Base-by-base conservation (phyloP, 768 basidiomycete genomes). In the Nidula microcarpa region DNA sequence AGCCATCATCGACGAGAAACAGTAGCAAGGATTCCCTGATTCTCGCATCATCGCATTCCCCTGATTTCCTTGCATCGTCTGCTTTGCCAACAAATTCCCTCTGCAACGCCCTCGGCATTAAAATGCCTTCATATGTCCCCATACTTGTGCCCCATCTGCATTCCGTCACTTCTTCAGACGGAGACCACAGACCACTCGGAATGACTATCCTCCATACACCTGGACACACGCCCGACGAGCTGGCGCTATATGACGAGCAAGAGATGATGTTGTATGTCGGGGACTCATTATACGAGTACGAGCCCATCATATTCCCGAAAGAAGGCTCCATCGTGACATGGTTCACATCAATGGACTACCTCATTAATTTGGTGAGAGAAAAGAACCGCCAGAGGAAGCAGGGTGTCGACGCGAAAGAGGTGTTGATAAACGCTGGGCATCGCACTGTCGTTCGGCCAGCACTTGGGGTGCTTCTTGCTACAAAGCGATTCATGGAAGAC, bases 241-340 rank as follows among this genome's bases (percentile, higher is more conserved):
- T 82, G n/a, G 80, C 79, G 0, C 56, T 82, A 3, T 84, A 79
- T 66, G 78, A 82, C 51, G 65, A 62, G 10, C 61, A 55, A 5
- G 81, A 82, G 50, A 65, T 63, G 55, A 78, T 81, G 79, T 65
- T 82, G 1, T 84, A 81, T 47, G 78, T 80, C 9, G 83, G 83
- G 2, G 82, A 84, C 55, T 75, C 78, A 44, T 64, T 81, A 43
- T 83, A 84, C 55, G 81, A 84, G 57, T 63, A 73, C 51, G 80
- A 75, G 35, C 74, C 70, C 5, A 83, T 82, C 60, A 78, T 83
- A 58, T 83, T 84, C 60, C 74, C 81, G 0, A 70, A 64, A 34
- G 75, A 79, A 60, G 82, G 80, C 23, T 77, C 79, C n/a, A 76
- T 84, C 43, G 63, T 70, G 6, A 61, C 62, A 1, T 84, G 82